Evolutionary conservation across 441 rosid species (phyloP).

Genomic region (Euphorbia schlechtendalii): DNA sequence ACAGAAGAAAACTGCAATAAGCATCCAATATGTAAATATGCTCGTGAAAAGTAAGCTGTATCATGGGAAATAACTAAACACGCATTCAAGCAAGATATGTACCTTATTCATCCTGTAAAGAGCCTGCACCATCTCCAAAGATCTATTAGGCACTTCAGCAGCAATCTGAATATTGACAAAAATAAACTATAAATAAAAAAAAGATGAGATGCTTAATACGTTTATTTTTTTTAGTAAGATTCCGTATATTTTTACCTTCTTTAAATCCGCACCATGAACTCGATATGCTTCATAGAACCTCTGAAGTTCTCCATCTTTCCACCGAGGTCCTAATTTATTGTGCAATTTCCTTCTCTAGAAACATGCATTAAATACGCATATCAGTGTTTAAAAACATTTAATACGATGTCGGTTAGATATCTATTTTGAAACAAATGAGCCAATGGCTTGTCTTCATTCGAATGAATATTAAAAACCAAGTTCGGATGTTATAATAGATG

Average conservation of each 20-base stretch:
- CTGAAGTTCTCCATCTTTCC: slow-evolving; percentile 79
- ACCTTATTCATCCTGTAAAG: slow-evolving; percentile 84
- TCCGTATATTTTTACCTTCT: slow-evolving; percentile 40
- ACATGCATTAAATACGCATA: slow-evolving; percentile 11
- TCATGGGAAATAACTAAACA: neutral
- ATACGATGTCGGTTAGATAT: neutral
- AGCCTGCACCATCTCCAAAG: slow-evolving; percentile 84
- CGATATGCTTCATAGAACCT: slow-evolving; percentile 77
- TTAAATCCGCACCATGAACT: slow-evolving; percentile 72
- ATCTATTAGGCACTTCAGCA: slow-evolving; percentile 54
- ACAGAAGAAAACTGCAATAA: neutral
- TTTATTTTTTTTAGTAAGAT: no score
- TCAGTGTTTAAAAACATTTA: neutral
- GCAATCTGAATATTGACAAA: slow-evolving; percentile 52
- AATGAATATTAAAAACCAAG: slow-evolving; percentile 5
- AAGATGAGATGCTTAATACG: neutral
- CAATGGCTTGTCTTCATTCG: neutral
- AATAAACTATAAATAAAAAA: slow-evolving; percentile 1
- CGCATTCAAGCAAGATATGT: slow-evolving; percentile 12
- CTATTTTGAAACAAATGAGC: neutral
- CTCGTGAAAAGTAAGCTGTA: neutral
- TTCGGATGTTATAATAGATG: neutral
- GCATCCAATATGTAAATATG: neutral
- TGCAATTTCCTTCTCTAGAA: slow-evolving; percentile 54
- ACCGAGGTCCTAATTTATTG: slow-evolving; percentile 78